These are phyloP conservation scores for Paraphaeosphaeria minitans DNA, from an alignment of 2,329 filamentous ascomycete genomes.

Conservation along the genomic window DNA sequence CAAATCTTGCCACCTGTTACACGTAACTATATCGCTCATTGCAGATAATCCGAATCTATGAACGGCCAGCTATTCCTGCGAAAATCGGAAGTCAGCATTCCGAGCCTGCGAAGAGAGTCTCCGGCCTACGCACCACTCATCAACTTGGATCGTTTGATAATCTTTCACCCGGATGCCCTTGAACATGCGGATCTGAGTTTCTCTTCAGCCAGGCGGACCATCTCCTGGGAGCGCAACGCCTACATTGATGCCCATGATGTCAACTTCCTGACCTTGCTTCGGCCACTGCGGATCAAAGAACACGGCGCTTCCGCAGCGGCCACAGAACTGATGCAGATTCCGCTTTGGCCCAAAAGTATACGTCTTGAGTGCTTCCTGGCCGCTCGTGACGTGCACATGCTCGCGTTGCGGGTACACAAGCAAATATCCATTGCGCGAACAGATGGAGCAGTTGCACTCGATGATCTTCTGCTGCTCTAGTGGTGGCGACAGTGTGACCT, in stretches of 20 bases:
- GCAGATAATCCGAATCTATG: slow-evolving; percentile 16
- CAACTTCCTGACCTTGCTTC: slow-evolving; percentile 25
- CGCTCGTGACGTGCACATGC: slow-evolving; percentile 31
- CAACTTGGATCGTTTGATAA: slow-evolving; percentile 27
- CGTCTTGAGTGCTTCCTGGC: slow-evolving; percentile 26
- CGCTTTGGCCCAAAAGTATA: slow-evolving; percentile 35
- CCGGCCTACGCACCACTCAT: slow-evolving; percentile 19
- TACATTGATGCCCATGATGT: slow-evolving; percentile 38
- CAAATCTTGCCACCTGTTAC: not conserved
- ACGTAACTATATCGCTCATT: slow-evolving; percentile 6
- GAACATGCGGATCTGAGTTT: slow-evolving; percentile 33
- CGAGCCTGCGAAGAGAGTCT: not conserved
- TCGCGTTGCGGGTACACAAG: slow-evolving; percentile 47
- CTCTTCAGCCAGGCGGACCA: not conserved
- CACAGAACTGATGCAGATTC: slow-evolving; percentile 36
- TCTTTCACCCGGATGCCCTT: slow-evolving; percentile 32
- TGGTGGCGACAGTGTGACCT: slow-evolving; percentile 56
- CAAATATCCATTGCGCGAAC: slow-evolving; percentile 57
- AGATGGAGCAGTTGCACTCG: slow-evolving; percentile 62
- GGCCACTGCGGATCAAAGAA: slow-evolving; percentile 35
- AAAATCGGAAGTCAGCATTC: not conserved
- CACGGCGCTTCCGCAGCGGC: slow-evolving; percentile 33
- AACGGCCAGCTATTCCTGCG: slow-evolving; percentile 14
- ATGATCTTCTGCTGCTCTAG: slow-evolving; percentile 53
- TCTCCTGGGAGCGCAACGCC: slow-evolving; percentile 9